Evolutionary conservation across 2,329 filamentous ascomycete genomes (phyloP).

Genomic region (Lachnellula hyalina): DNA sequence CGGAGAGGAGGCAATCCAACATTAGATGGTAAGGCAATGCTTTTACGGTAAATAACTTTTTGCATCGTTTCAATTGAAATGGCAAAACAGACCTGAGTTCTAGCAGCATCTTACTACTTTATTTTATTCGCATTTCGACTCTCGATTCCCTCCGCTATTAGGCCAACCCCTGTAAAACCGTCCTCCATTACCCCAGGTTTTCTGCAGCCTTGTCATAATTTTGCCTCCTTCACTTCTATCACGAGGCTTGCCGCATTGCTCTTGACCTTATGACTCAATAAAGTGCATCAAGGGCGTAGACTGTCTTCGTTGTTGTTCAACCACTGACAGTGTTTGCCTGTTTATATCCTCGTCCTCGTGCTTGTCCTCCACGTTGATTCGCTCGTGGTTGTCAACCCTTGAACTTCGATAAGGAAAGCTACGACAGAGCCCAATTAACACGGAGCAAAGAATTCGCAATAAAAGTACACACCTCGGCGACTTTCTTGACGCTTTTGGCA

Average conservation of each 20-base stretch:
- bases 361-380: neutral
- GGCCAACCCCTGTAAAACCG: too few species aligned
- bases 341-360: neutral
- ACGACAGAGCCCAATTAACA: neutral
- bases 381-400: slow-evolving; percentile 23
- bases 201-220: neutral
- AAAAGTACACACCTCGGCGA: slow-evolving; percentile 57
- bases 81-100: too few species aligned
- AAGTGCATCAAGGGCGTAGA: neutral
- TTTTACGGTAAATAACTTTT: too few species aligned
- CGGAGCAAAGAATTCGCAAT: neutral
- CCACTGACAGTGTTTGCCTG: neutral
- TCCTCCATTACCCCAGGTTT: neutral
- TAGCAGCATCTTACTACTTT: too few species aligned
- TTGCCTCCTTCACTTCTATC: neutral
- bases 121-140: too few species aligned
- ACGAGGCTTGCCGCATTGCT: neutral
- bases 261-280: neutral
- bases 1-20: neutral
- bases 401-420: slow-evolving; percentile 28
- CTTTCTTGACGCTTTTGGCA: slow-evolving; percentile 71
- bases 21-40: too few species aligned
- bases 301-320: neutral
- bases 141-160: too few species aligned
- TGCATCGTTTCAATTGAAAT: too few species aligned